Evolutionary conservation across 495 filamentous ascomycete genomes (phyloP).

Genomic region (Hypomontagnella monticulosa): DNA sequence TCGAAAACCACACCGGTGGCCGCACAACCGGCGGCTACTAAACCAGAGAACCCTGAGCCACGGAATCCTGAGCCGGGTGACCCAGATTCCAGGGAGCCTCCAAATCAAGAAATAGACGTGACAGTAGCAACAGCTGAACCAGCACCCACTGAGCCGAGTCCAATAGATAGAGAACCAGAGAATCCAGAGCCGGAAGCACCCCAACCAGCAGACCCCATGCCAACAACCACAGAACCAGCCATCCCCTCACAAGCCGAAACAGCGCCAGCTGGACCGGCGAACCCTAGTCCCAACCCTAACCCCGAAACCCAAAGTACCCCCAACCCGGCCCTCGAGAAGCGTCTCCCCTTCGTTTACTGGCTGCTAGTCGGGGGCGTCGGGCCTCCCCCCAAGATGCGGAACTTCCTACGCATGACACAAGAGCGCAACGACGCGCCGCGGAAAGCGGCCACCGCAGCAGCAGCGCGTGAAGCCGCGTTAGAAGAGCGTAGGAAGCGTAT

Average conservation of each 20-base stretch:
- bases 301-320: background rate
- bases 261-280: no score
- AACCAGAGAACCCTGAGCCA: no score
- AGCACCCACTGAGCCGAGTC: no score
- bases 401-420: slow-evolving; percentile 25
- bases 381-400: slow-evolving; percentile 16
- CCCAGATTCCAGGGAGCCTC: no score
- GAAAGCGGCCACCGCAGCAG: background rate
- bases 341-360: slow-evolving; percentile 14
- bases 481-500: slow-evolving; percentile 3
- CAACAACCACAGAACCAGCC: background rate
- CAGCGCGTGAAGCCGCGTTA: slow-evolving; percentile 10
- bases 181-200: background rate
- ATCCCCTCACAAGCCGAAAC: background rate
- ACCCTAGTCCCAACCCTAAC: background rate
- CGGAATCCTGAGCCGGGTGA: no score
- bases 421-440: slow-evolving; percentile 30
- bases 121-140: no score
- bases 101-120: no score
- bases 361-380: slow-evolving; percentile 26
- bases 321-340: slow-evolving; percentile 1
- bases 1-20: no score
- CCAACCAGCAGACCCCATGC: background rate
- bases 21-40: no score
- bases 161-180: background rate